Evolutionary conservation across 2,329 filamentous ascomycete species (phyloP).

Genomic region (Paraphoma chrysanthemicola): DNA sequence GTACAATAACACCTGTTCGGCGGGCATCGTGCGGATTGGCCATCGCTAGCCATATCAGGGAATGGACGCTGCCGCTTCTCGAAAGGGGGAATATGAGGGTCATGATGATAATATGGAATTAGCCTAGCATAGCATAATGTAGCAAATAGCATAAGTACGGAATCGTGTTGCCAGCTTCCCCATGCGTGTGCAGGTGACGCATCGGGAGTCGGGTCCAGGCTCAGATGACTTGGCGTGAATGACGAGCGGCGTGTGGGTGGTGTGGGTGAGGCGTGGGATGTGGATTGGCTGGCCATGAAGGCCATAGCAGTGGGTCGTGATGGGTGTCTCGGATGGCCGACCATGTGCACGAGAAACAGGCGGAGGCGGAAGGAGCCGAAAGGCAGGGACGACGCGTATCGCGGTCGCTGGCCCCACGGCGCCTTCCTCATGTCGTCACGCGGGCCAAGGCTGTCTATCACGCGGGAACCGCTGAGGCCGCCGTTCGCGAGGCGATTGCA

Average conservation of each 20-base stretch:
- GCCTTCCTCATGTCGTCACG: conserved; percentile 8
- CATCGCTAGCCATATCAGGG: conserved; percentile 27
- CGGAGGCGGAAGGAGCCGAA: conserved; percentile 9
- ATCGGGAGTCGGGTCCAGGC: not conserved
- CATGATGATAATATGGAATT: conserved; percentile 1
- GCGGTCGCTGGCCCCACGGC: not conserved
- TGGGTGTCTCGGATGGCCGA: conserved; percentile 9
- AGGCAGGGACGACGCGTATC: conserved; percentile 12
- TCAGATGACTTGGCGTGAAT: conserved; percentile 18
- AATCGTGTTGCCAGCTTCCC: not conserved
- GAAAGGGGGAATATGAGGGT: conserved; percentile 2
- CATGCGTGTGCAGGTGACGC: conserved; percentile 21
- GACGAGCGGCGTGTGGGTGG: not conserved
- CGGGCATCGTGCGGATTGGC: conserved; percentile 48
- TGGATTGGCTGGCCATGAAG: conserved; percentile 9
- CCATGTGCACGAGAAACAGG: conserved; percentile 12
- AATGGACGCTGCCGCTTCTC: not conserved
- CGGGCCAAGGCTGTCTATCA: conserved; percentile 18
- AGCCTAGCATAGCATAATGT: conserved; percentile 14
- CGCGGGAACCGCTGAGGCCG: conserved; percentile 19
- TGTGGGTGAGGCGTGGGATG: conserved; percentile 3
- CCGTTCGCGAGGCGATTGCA: conserved; percentile 6
- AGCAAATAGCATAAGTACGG: conserved; percentile 6
- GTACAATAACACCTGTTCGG: conserved; percentile 58
- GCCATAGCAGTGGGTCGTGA: conserved; percentile 5